Conservation (phyloP, 2,329 filamentous ascomycete species). For the Fusarium domesticum region DNA sequence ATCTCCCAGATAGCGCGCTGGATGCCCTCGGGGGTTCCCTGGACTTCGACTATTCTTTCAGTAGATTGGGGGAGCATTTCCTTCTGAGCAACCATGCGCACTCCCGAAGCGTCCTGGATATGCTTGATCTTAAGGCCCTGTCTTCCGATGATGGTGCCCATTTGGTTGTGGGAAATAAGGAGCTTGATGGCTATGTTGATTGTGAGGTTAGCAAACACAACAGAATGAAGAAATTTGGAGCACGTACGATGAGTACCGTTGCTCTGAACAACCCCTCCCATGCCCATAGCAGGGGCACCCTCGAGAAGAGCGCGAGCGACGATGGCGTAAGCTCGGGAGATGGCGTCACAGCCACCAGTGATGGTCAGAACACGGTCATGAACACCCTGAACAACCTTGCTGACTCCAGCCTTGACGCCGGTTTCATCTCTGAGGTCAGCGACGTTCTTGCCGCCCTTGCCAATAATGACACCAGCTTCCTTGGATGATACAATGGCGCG, state of each 20-base stretch:
- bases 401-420: constrained; percentile 95
- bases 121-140: constrained; percentile 99
- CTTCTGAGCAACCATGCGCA: constrained; percentile 99
- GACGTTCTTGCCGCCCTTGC: constrained; percentile 97
- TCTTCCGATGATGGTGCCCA: constrained; percentile 98
- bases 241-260: constrained; percentile 87
- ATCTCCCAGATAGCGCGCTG: constrained; percentile 98
- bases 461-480: constrained; percentile 98
- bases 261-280: constrained; percentile 84
- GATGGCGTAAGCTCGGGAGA: constrained; percentile 88
- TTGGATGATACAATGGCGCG: constrained; percentile 98
- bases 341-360: constrained; percentile 82
- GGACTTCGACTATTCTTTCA: constrained; percentile 94
- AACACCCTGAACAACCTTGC: constrained; percentile 96
- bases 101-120: constrained; percentile 93
- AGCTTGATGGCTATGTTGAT: constrained; percentile 77
- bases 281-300: constrained; percentile 90
- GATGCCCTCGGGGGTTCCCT: constrained; percentile 91
- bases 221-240: background rate
- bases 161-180: constrained; percentile 98
- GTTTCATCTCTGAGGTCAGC: constrained; percentile 96
- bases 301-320: constrained; percentile 90
- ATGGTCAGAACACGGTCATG: constrained; percentile 97
- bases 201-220: constrained; percentile 5
- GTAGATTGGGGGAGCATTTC: constrained; percentile 99